phyloP scores from a whole-genome alignment of 805 yeast genomes.

The Myxozyma monticola region DNA sequence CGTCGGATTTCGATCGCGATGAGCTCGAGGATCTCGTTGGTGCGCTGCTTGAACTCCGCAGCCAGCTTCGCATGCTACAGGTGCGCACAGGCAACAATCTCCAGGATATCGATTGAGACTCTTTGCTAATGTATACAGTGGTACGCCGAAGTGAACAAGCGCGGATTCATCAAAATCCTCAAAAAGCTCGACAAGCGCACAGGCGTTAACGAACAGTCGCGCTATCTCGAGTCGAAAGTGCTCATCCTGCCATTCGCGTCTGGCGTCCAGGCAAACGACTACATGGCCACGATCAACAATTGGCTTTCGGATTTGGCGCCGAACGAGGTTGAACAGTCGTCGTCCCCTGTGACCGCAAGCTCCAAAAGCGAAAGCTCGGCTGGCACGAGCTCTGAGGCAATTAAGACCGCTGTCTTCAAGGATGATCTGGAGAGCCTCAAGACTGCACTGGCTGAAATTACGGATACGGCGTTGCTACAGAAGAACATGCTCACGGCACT shows the following conservation, averaged over 20 bases:
- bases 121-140: slow-evolving; percentile 44
- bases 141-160: slow-evolving; percentile 89
- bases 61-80: slow-evolving; percentile 75
- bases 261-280: slow-evolving; percentile 57
- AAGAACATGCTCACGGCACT: slow-evolving; percentile 53
- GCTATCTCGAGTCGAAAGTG: slow-evolving; percentile 66
- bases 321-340: slow-evolving; percentile 28
- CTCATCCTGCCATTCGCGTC: slow-evolving; percentile 76
- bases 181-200: slow-evolving; percentile 87
- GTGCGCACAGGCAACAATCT: slow-evolving; percentile 6
- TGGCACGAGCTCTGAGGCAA: neutral
- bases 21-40: slow-evolving; percentile 65
- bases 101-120: neutral
- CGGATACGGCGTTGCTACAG: neutral
- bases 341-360: slow-evolving; percentile 1
- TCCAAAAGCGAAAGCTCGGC: neutral
- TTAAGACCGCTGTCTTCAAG: slow-evolving; percentile 9
- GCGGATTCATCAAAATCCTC: slow-evolving; percentile 84
- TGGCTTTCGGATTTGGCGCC: slow-evolving; percentile 57
- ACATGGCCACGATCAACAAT: slow-evolving; percentile 54
- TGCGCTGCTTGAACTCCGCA: slow-evolving; percentile 72
- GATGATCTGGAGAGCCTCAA: slow-evolving; percentile 26
- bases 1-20: slow-evolving; percentile 45
- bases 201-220: slow-evolving; percentile 56
- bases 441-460: slow-evolving; percentile 36